A percentile compares a stretch with the other conserved stretches of the same genome.
Evolutionary conservation across 805 yeast genomes (phyloP).

Genomic region (Starmerella roubikii): DNA sequence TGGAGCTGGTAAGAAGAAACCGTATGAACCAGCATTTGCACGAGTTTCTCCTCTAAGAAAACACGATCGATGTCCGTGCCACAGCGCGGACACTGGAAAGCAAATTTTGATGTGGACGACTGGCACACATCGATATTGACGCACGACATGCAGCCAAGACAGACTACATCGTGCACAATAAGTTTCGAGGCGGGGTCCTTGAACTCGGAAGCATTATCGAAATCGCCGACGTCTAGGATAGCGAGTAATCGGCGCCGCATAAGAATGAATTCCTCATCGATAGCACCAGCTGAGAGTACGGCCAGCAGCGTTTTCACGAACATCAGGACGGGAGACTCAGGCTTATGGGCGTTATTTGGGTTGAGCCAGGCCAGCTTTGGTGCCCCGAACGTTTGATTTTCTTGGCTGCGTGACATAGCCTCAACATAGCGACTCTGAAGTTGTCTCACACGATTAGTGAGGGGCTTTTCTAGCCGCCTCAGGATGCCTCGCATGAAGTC

Average conservation of each 20-base stretch:
- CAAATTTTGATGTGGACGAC: conserved; percentile 36
- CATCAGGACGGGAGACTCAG: conserved; percentile 63
- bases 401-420: conserved; percentile 48
- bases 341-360: conserved; percentile 34
- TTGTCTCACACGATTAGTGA: conserved; percentile 51
- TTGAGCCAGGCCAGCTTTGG: conserved; percentile 61
- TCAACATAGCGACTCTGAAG: conserved; percentile 60
- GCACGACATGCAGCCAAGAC: conserved; percentile 64
- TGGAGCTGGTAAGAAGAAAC: conserved; percentile 57
- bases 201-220: conserved; percentile 61
- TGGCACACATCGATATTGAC: conserved; percentile 74
- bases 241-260: conserved; percentile 61
- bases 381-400: conserved; percentile 50
- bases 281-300: conserved; percentile 51
- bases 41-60: conserved; percentile 64
- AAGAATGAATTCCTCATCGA: conserved; percentile 59
- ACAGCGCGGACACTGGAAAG: conserved; percentile 37
- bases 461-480: conserved; percentile 44
- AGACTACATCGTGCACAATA: conserved; percentile 50
- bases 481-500: conserved; percentile 25
- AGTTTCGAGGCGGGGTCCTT: conserved; percentile 62
- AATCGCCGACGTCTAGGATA: conserved; percentile 70
- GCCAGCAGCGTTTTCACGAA: conserved; percentile 64
- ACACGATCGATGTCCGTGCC: conserved; percentile 48
- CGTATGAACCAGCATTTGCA: conserved; percentile 45